These are phyloP conservation scores for Yamadazyma buinensis DNA, from an alignment of 1,139 yeast species.

Conservation along the genomic window DNA sequence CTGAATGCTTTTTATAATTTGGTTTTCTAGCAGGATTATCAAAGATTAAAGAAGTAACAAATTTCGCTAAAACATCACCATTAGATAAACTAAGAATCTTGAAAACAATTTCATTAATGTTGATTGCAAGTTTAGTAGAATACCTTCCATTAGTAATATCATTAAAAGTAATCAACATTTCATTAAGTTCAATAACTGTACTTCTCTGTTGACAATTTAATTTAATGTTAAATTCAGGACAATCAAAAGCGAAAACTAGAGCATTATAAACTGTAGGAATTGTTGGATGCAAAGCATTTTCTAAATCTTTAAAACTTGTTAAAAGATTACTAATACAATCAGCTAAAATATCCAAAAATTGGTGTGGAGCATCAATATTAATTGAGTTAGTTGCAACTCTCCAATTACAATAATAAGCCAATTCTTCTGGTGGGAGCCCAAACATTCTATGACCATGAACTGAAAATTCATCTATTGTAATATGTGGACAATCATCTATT, in stretches of 20 bases:
- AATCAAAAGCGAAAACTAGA: constrained; percentile 51
- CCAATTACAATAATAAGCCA: constrained; percentile 90
- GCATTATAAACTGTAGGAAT: constrained; percentile 65
- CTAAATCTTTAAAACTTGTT: constrained; percentile 67
- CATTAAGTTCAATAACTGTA: constrained; percentile 22
- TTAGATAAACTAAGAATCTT: constrained; percentile 24
- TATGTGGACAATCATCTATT: constrained; percentile 16
- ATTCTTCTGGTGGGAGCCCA: constrained; percentile 86
- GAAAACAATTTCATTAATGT: constrained; percentile 43
- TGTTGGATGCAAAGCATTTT: constrained; percentile 62
- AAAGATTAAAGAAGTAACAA: constrained; percentile 54
- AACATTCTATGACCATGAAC: constrained; percentile 89
- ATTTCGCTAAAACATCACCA: constrained; percentile 21
- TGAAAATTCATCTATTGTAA: constrained; percentile 59
- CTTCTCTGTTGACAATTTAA: constrained; percentile 16
- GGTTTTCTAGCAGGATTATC: constrained; percentile 60
- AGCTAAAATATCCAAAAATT: constrained; percentile 43
- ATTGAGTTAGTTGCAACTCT: constrained; percentile 68
- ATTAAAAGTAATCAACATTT: constrained; percentile 48
- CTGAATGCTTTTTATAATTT: constrained; percentile 43
- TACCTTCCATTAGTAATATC: constrained; percentile 72
- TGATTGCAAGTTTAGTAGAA: constrained; percentile 50
- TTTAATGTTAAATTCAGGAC: constrained; percentile 31
- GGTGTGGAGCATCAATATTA: constrained; percentile 48
- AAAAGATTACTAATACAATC: constrained; percentile 47